Evolutionary conservation across 768 basidiomycete species (phyloP), one percentile per base, ranked within the genome.

Genomic region (Trametes punicea): DNA sequence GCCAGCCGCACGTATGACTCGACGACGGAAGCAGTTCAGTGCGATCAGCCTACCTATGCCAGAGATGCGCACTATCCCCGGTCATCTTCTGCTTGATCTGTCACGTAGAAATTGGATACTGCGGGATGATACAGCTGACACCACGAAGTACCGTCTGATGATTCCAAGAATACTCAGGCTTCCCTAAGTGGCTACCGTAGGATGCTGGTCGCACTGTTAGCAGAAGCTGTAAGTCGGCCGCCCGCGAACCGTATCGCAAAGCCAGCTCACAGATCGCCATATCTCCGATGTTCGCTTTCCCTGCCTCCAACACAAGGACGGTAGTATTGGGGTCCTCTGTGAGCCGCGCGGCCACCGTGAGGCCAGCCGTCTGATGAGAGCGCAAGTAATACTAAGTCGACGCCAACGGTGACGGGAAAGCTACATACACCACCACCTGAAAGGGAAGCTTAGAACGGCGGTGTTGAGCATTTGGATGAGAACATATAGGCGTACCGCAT

Each of bases 321-420:
- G 69, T 64, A 50, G 67, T 68, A 39, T 66, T 51, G 1, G 68
- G 60, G 56, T 77, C 73, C 45, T 75, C 72, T 10, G 67, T 61
- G 29, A 80, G 66, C 18, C 77, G 66, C 2, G 69, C 69, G 10
- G 75, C 77, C 23, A 78, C 59, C 2, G 73, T 72, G 25, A 77
- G 62, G 9, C 78, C 77, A 2, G 74, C 73, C 18, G 63, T 64
- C 62, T 63, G 25, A 16, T 60, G 23, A 16, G 10, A 6, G 29
- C 6, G 6, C 45, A 6, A 23, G 3, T 1, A 34, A 3, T 9
- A 16, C n/a, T 10, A 16, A 20, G 40, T 31, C 3, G n/a, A 33
- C 26, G n/a, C n/a, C n/a, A n/a, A 27, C 5, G 31, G 10, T 21
- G 21, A 21, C 9, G 6, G 13, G 23, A 26, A 5, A 25, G 20